Evolutionary conservation across 2,329 filamentous ascomycete species (phyloP).

Genomic region (Neonectria punicea): DNA sequence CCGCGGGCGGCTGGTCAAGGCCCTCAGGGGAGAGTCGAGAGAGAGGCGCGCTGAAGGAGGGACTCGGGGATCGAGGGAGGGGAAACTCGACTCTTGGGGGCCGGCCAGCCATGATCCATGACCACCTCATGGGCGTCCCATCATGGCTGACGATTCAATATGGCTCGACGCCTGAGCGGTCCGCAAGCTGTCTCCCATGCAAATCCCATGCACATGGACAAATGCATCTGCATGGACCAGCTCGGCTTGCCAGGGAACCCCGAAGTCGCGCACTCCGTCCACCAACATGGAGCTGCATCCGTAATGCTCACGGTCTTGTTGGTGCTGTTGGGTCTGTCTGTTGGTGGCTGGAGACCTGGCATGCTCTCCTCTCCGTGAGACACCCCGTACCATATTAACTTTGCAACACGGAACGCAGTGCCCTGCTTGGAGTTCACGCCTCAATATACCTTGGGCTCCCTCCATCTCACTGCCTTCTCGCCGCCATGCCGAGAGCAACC

Average conservation of each 20-base stretch:
- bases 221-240: conserved; percentile 25
- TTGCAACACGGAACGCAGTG: conserved; percentile 5
- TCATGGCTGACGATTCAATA: conserved; percentile 33
- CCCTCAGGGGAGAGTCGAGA: conserved; percentile 11
- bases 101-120: conserved; percentile 34
- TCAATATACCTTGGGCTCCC: neutral
- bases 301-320: conserved; percentile 36
- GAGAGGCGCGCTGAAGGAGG: neutral
- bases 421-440: neutral
- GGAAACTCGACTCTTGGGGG: conserved; percentile 26
- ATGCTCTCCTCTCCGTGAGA: conserved; percentile 31
- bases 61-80: conserved; percentile 1
- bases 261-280: conserved; percentile 17
- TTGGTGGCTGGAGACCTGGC: conserved; percentile 30
- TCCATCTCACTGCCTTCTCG: neutral
- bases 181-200: conserved; percentile 25
- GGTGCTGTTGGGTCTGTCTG: conserved; percentile 28
- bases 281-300: conserved; percentile 20
- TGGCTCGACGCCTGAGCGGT: conserved; percentile 31
- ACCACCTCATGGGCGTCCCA: conserved; percentile 22
- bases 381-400: conserved; percentile 10
- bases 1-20: neutral
- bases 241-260: conserved; percentile 16
- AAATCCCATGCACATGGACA: neutral
- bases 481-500: neutral